Conservation (phyloP, 75 land plant species). For the Pinus taeda region DNA sequence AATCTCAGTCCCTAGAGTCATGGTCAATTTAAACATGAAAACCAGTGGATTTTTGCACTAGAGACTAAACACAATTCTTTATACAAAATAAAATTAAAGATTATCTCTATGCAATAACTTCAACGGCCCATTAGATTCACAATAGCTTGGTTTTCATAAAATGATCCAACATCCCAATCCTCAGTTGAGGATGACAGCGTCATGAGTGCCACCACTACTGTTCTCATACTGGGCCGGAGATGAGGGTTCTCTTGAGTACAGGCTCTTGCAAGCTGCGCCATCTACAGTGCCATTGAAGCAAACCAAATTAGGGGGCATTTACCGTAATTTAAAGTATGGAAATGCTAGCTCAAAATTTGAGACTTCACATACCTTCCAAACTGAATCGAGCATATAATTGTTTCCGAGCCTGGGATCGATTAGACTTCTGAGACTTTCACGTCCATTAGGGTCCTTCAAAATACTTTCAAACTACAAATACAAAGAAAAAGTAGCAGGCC, state of each 20-base stretch:
- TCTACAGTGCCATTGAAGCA: slow-evolving; percentile 31
- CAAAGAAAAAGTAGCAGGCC: slow-evolving; percentile 8
- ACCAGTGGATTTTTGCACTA: no score
- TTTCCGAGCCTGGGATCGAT: slow-evolving; percentile 82
- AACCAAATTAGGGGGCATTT: not conserved
- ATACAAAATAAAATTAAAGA: no score
- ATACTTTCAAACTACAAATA: slow-evolving; percentile 72
- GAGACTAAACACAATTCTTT: no score
- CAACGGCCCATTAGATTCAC: no score
- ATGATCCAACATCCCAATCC: slow-evolving; percentile 70
- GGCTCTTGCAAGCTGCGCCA: slow-evolving; percentile 80
- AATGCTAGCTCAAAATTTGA: not conserved
- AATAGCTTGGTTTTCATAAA: slow-evolving; percentile 34
- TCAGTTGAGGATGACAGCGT: slow-evolving; percentile 76
- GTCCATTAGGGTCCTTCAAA: slow-evolving; percentile 52
- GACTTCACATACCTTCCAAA: slow-evolving; percentile 54
- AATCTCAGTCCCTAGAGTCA: no score
- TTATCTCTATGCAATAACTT: no score
- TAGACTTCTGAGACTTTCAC: slow-evolving; percentile 52
- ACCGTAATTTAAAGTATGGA: not conserved
- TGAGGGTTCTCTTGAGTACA: slow-evolving; percentile 87
- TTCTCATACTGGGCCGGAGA: slow-evolving; percentile 82
- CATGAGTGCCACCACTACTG: slow-evolving; percentile 90
- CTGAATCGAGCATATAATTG: slow-evolving; percentile 73
- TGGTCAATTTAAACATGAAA: no score